Evolutionary conservation across 768 basidiomycete species (phyloP).

Genomic region (Boletus sensibilis): DNA sequence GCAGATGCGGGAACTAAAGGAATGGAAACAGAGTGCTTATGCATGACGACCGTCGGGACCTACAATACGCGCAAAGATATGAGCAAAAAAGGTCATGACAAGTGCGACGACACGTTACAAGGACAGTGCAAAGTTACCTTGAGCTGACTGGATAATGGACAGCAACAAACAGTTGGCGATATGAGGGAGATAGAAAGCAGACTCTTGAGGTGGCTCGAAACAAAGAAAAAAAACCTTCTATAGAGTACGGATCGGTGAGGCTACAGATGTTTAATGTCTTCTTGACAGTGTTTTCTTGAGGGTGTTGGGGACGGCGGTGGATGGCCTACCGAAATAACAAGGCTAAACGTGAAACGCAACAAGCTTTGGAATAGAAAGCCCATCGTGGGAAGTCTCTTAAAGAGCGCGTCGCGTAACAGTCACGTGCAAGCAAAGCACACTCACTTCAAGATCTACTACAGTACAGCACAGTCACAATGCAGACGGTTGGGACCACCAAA

Average conservation of each 20-base stretch:
- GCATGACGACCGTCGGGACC: constrained; percentile 26
- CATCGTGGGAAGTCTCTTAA: constrained; percentile 35
- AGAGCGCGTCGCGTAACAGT: constrained; percentile 40
- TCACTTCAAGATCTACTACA: neutral
- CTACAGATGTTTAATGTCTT: constrained; percentile 3
- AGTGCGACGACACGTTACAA: neutral
- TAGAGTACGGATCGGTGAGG: constrained; percentile 17
- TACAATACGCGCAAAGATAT: constrained; percentile 2
- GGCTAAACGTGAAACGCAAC: constrained; percentile 30
- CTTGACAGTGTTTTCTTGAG: constrained; percentile 14
- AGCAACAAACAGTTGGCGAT: constrained; percentile 20
- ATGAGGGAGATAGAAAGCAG: constrained; percentile 26
- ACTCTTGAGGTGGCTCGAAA: constrained; percentile 23
- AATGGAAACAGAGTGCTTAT: constrained; percentile 32
- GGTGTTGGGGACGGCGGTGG: constrained; percentile 13
- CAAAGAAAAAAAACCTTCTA: constrained; percentile 8
- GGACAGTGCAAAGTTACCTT: constrained; percentile 21
- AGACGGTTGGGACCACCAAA: neutral
- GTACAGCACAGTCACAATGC: neutral
- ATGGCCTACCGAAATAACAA: constrained; percentile 23
- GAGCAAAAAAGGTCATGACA: constrained; percentile 7
- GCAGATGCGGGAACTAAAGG: constrained; percentile 40
- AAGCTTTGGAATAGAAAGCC: constrained; percentile 22
- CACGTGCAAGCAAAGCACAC: constrained; percentile 35
- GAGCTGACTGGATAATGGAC: constrained; percentile 13